These are phyloP conservation scores for Ustilago xerochloae DNA, from an alignment of 1,284 basidiomycete species.

Conservation along the genomic window DNA sequence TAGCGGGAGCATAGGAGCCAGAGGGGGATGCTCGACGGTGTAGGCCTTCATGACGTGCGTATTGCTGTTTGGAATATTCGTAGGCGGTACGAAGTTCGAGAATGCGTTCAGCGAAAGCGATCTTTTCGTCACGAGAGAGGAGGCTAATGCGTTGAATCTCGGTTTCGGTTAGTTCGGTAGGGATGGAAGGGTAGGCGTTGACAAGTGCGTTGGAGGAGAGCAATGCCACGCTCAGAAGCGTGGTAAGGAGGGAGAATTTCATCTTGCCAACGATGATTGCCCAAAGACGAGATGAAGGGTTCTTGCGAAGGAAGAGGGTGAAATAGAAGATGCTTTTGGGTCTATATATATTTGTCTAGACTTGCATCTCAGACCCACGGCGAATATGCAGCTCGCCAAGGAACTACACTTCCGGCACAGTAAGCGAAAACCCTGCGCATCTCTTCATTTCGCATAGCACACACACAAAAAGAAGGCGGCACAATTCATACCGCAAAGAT, in stretches of 20 bases:
- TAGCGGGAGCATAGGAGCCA: conserved; percentile 52
- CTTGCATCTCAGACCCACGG: not conserved
- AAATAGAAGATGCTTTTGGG: not conserved
- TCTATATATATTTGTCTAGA: not conserved
- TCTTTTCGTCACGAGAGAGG: conserved; percentile 16
- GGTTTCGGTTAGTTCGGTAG: conserved; percentile 11
- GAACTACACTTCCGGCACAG: not conserved
- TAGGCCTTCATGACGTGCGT: not conserved
- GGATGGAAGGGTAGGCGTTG: conserved; percentile 29
- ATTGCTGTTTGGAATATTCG: conserved; percentile 28
- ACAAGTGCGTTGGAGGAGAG: not conserved
- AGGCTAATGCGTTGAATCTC: conserved; percentile 36
- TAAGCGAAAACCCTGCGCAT: not conserved
- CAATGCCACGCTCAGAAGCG: conserved; percentile 17
- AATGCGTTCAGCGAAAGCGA: conserved; percentile 26
- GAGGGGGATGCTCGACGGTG: conserved; percentile 43
- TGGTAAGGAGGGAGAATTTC: conserved; percentile 19
- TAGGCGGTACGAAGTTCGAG: conserved; percentile 39
- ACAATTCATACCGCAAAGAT: too few species aligned
- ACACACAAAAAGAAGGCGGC: too few species aligned
- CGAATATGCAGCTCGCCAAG: not conserved
- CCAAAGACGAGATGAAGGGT: not conserved
- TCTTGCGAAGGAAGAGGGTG: too few species aligned
- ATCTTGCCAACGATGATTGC: conserved; percentile 5
- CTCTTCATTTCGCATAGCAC: not conserved